Evolutionary conservation across 495 filamentous ascomycete genomes (phyloP).

Genomic region (Elaphomyces granulatus): DNA sequence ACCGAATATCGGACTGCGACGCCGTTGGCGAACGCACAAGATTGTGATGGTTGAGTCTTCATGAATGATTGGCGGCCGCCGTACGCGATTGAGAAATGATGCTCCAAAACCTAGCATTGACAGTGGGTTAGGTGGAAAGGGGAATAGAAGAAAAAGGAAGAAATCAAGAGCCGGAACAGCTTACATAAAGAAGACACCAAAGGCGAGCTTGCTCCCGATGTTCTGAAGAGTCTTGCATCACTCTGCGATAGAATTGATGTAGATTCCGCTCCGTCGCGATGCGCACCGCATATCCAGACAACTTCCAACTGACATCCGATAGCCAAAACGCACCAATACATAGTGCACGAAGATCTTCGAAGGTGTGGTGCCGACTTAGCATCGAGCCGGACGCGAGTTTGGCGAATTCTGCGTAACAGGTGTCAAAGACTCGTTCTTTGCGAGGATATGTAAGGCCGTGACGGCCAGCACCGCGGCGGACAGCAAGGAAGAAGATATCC

Average conservation of each 20-base stretch:
- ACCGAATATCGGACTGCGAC: slow-evolving; percentile 37
- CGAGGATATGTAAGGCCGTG: slow-evolving; percentile 36
- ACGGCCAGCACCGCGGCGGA: slow-evolving; percentile 37
- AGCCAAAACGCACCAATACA: slow-evolving; percentile 44
- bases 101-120: slow-evolving; percentile 35
- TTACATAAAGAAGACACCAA: slow-evolving; percentile 41
- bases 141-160: too few relatives aligned
- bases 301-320: slow-evolving; percentile 40
- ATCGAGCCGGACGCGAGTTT: slow-evolving; percentile 37
- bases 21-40: slow-evolving; percentile 31
- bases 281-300: slow-evolving; percentile 42
- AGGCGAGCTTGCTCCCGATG: slow-evolving; percentile 33
- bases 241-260: slow-evolving; percentile 37
- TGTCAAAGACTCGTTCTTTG: slow-evolving; percentile 34
- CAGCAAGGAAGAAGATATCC: slow-evolving; percentile 35
- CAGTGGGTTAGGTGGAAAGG: too few relatives aligned
- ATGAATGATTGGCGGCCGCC: slow-evolving; percentile 41
- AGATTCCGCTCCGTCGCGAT: slow-evolving; percentile 39
- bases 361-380: slow-evolving; percentile 33
- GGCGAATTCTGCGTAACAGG: slow-evolving; percentile 38
- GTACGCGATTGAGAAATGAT: slow-evolving; percentile 42
- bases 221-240: slow-evolving; percentile 30
- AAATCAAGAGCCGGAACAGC: too few relatives aligned
- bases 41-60: slow-evolving; percentile 38
- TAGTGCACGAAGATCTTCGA: slow-evolving; percentile 39